Evolutionary conservation across 441 rosid species (phyloP), one percentile per base, ranked within the genome.

Genomic region (Melastoma candidum): DNA sequence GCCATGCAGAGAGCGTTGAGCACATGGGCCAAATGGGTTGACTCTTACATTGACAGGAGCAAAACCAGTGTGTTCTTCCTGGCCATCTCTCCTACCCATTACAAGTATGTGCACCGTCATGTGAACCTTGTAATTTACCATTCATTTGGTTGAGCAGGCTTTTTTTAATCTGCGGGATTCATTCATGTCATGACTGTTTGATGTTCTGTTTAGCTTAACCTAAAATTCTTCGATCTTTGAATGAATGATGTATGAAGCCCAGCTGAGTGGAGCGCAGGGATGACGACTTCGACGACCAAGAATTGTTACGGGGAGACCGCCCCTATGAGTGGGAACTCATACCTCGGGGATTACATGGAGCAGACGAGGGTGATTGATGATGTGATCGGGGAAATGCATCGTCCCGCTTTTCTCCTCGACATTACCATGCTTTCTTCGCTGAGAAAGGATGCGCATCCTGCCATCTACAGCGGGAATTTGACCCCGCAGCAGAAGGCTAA

Each of bases 21-120:
- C 67, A 77, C 97, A 57, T 88, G 95, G 98, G 82, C 92, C 64
- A 65, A 71, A 36, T 88, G 98, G 98, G 72, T 84, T 46, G 84
- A 88, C 44, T 39, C 64, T 64, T 68, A 84, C 60, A 58, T 73
- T 3, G 94, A 92, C 67, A 22, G 60, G 50, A 61, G 74, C 43
- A 68, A 66, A 50, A 82, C 84, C 58, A 67, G 65, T 48, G 81
- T 92, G 54, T 88, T 84, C 66, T 88, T 85, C 73, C 82, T 70
- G 45, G 80, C 94, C 26, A 82, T 82, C 50, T 92, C 98, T 58
- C 97, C 98, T 3, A 78, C 90, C 39, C 98, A 92, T 53, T 80
- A 85, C 82, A 64, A 84, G 97, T 92, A 75, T 53, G 2, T 60
- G 41, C 41, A 32, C 41, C 1, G 41, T 32, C 41, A 32, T 32